These are phyloP conservation scores for Nicotiana noctiflora DNA, from an alignment of 257 asterid genomes.

Conservation along the genomic window DNA sequence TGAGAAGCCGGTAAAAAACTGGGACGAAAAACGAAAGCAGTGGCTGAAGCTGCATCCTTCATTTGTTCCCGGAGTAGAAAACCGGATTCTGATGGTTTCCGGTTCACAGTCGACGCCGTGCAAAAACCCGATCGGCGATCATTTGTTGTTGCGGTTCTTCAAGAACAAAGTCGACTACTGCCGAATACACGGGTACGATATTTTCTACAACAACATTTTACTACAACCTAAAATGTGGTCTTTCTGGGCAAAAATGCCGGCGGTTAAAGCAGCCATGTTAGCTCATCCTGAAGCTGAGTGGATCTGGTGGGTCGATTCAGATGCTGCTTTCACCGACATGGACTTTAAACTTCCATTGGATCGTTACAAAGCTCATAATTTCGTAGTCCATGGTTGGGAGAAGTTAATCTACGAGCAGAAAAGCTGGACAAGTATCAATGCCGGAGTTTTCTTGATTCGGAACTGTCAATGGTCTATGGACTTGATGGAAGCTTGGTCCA, in stretches of 20 bases:
- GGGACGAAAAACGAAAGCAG: constrained; percentile 66
- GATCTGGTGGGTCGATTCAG: constrained; percentile 99
- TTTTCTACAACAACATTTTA: constrained; percentile 75
- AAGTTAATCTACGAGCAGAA: constrained; percentile 32
- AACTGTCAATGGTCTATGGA: constrained; percentile 93
- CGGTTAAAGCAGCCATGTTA: constrained; percentile 75
- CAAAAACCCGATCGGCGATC: constrained; percentile 78
- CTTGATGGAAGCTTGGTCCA: constrained; percentile 71
- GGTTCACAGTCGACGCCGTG: constrained; percentile 87
- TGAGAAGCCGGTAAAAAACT: constrained; percentile 49
- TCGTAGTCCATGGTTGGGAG: constrained; percentile 91
- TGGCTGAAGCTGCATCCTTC: constrained; percentile 83
- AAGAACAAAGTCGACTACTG: constrained; percentile 95
- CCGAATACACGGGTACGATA: constrained; percentile 75
- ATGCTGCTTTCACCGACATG: constrained; percentile 98
- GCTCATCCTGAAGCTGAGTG: constrained; percentile 98
- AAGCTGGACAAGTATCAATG: constrained; percentile 96
- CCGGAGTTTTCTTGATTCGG: constrained; percentile 87
- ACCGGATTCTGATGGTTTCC: constrained; percentile 66
- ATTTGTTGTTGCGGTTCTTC: constrained; percentile 63
- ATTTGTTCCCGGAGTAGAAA: constrained; percentile 38
- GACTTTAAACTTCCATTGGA: constrained; percentile 66
- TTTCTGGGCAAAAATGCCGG: constrained; percentile 89
- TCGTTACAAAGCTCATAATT: constrained; percentile 50
- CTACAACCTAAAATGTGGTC: constrained; percentile 81